Base-by-base conservation (phyloP, 805 yeast genomes). In the Schizosaccharomyces octosporus region DNA sequence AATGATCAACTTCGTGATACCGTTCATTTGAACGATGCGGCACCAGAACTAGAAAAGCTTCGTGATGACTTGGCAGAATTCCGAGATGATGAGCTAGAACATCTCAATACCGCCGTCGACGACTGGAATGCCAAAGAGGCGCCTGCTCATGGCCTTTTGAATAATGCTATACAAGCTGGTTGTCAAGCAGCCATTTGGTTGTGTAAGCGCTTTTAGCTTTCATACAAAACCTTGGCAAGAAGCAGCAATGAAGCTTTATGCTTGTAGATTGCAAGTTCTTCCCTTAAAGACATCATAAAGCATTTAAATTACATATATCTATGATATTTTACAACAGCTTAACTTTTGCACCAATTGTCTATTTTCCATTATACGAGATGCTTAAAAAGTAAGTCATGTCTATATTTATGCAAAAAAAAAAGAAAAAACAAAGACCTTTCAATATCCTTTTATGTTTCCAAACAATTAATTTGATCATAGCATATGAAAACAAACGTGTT, bases 81-180 rank as follows among this genome's bases (percentile, higher is more conserved):
- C 70, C 78, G 98, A 69, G 97, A 90, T 69, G 95, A 90, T 61
- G 98, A 90, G 71, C 76, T 90, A 63, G 97, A 90, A 72, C 98
- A 93, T 74, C 76, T 93, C 66, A 87, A 93, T 66, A 90, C 95
- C 0, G 98, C 98, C 0, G 80, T 93, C 24, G 84, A 85, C 66
- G 78, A 93, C 68, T 57, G 60, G 60, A 97, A 90, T 70, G 89
- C 97, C 0, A 86, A 88, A 65, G 81, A 82, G 66, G 98, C 98
- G 1, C 85, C 87, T 60, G 97, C 97, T 1, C 93, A 93, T 72
- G 79, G 85, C 78, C 70, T 90, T 42, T 75, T 93, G 59, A 90
- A 97, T 0, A 97, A 90, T 70, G 80, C 83, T 5, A 88, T 93
- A 65, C 90, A 89, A 70, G 69, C 76, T 60, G 81, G 89, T 1